Percentiles rank a stretch among this genome's conserved stretches.
phyloP scores from a whole-genome alignment of 2,329 filamentous ascomycete genomes.

The Botrytis deweyae region DNA sequence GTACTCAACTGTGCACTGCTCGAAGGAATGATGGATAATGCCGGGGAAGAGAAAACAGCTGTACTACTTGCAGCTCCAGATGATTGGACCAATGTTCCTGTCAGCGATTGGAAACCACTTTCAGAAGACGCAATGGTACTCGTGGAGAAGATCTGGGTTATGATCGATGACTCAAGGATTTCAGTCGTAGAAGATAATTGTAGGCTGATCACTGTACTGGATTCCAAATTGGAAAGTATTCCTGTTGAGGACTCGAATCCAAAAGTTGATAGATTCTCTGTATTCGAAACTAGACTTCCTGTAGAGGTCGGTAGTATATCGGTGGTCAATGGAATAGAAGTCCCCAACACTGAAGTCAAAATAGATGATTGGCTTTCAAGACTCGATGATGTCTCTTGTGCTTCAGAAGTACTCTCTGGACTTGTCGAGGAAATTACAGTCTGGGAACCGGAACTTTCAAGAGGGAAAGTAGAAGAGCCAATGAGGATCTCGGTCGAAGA shows the following conservation, averaged over 20 bases:
- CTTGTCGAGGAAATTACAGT: neutral
- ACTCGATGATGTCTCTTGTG: neutral
- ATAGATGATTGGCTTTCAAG: constrained; percentile 1
- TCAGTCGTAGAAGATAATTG: neutral
- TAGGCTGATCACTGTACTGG: neutral
- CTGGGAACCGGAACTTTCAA: neutral
- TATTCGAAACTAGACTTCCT: neutral
- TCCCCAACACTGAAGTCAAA: neutral
- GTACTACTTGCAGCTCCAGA: neutral
- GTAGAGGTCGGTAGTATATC: neutral
- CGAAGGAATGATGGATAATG: neutral
- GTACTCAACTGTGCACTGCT: neutral
- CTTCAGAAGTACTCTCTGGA: neutral
- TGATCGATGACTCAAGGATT: neutral
- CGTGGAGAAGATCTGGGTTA: neutral
- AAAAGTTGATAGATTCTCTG: neutral
- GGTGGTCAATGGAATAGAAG: neutral
- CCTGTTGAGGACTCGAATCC: neutral
- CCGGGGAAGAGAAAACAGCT: neutral
- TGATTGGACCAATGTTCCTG: neutral
- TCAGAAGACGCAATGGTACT: neutral
- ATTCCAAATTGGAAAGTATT: neutral
- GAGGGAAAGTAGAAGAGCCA: neutral
- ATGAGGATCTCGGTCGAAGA: neutral
- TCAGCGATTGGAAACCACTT: neutral